phyloP scores from a whole-genome alignment of 2,329 filamentous ascomycete species.

The Hymenoscyphus albidus region DNA sequence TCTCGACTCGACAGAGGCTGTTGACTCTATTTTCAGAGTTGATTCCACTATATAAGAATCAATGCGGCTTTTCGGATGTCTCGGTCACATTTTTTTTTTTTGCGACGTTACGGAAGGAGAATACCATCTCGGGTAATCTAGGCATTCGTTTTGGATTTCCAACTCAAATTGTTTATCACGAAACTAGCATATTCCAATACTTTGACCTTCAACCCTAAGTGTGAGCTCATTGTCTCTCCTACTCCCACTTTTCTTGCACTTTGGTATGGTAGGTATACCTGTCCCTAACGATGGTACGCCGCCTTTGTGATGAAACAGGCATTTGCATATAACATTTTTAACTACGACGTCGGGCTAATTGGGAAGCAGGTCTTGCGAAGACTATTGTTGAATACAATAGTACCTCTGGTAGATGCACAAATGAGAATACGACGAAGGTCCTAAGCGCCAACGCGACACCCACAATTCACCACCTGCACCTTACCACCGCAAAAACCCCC shows the following conservation, averaged over 20 bases:
- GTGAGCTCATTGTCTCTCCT: not conserved
- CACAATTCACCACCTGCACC: no score
- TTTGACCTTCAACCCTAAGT: not conserved
- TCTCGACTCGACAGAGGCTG: not conserved
- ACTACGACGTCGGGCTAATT: not conserved
- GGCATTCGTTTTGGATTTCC: not conserved
- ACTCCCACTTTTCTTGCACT: not conserved
- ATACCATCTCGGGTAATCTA: not conserved
- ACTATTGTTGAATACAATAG: no score
- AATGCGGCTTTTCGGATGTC: not conserved
- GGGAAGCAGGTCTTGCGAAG: no score
- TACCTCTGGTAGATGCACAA: no score
- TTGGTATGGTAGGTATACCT: not conserved
- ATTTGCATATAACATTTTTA: not conserved
- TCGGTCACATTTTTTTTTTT: not conserved
- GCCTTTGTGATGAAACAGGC: not conserved
- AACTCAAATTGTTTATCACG: not conserved
- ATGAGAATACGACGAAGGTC: no score
- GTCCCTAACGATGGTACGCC: not conserved
- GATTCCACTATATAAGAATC: not conserved
- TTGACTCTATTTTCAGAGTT: not conserved
- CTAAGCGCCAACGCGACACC: no score
- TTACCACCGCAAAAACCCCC: no score
- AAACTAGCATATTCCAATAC: not conserved
- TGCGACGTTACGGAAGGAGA: not conserved